Evolutionary conservation across 257 asterid genomes (phyloP).

Genomic region (Ligustrum vulgare): DNA sequence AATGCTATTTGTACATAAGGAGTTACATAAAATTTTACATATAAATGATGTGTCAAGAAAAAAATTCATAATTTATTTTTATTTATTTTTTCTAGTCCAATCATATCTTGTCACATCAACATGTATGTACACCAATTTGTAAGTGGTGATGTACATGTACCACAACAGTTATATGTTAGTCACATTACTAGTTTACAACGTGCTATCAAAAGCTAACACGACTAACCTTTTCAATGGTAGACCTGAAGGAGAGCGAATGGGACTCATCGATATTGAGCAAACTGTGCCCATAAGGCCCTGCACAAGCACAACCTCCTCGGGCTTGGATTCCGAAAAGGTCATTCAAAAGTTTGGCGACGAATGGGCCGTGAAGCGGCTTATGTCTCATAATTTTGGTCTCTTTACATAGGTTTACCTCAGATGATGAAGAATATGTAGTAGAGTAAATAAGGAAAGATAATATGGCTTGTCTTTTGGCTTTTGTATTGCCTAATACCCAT

Average conservation of each 20-base stretch:
- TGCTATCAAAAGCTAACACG: not conserved
- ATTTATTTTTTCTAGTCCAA: too few species aligned
- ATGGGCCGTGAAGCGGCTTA: slow-evolving; percentile 64
- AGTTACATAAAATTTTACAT: too few species aligned
- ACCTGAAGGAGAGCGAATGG: slow-evolving; percentile 43
- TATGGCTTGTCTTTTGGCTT: slow-evolving; percentile 49
- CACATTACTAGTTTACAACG: not conserved
- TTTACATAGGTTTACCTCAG: slow-evolving; percentile 32
- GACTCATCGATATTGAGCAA: slow-evolving; percentile 44
- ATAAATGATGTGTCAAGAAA: too few species aligned
- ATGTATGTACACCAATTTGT: too few species aligned
- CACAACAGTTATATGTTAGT: too few species aligned
- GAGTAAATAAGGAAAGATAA: slow-evolving; percentile 57
- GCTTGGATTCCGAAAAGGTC: slow-evolving; percentile 79
- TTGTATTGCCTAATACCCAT: slow-evolving; percentile 48
- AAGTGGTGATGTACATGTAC: too few species aligned
- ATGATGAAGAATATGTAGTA: slow-evolving; percentile 24
- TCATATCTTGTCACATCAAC: too few species aligned
- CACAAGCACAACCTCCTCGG: slow-evolving; percentile 84
- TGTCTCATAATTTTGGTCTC: slow-evolving; percentile 25
- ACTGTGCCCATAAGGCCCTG: slow-evolving; percentile 68
- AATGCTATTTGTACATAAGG: too few species aligned
- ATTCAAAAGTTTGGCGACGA: slow-evolving; percentile 67
- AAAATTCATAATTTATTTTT: too few species aligned
- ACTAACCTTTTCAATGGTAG: slow-evolving; percentile 45